phyloP scores from a whole-genome alignment of 2,329 filamentous ascomycete genomes.

The Orbilia quercus region DNA sequence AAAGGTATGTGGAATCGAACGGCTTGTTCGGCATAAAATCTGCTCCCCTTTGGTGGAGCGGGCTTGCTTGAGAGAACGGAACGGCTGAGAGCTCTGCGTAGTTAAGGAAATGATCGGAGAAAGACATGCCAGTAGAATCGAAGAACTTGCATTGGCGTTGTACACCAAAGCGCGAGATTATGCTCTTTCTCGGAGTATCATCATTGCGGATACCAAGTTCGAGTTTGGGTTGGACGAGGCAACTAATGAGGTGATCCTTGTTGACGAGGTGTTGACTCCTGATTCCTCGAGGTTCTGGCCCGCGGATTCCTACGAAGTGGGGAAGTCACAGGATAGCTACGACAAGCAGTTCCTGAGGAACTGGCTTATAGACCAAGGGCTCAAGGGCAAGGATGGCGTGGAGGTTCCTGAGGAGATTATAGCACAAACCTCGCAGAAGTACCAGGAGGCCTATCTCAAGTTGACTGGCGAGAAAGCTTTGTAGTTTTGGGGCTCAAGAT shows the following conservation, averaged over 20 bases:
- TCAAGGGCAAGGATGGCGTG: conserved; percentile 80
- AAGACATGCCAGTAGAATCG: conserved; percentile 73
- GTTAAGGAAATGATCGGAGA: conserved; percentile 71
- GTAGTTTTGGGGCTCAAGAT: conserved; percentile 18
- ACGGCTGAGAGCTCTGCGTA: conserved; percentile 52
- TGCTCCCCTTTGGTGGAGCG: background rate
- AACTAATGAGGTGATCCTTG: conserved; percentile 76
- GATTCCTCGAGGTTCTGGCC: conserved; percentile 90
- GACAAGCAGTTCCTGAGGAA: conserved; percentile 88
- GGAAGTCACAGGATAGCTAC: conserved; percentile 81
- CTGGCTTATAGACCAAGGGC: conserved; percentile 78
- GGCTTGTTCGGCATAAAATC: background rate
- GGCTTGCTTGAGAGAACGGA: background rate
- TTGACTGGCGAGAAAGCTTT: conserved; percentile 68
- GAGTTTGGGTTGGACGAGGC: conserved; percentile 77
- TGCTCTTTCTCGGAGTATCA: conserved; percentile 74
- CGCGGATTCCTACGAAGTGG: conserved; percentile 76
- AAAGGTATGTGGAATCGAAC: conserved; percentile 65
- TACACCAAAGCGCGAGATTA: conserved; percentile 74
- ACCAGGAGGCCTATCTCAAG: conserved; percentile 78
- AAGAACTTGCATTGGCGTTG: conserved; percentile 72
- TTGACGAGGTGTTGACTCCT: conserved; percentile 88
- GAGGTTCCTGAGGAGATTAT: conserved; percentile 78
- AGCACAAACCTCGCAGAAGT: conserved; percentile 75
- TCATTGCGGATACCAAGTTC: conserved; percentile 82